Evolutionary conservation across 1,284 basidiomycete species (phyloP).

Genomic region (Ceraceosorus guamensis): DNA sequence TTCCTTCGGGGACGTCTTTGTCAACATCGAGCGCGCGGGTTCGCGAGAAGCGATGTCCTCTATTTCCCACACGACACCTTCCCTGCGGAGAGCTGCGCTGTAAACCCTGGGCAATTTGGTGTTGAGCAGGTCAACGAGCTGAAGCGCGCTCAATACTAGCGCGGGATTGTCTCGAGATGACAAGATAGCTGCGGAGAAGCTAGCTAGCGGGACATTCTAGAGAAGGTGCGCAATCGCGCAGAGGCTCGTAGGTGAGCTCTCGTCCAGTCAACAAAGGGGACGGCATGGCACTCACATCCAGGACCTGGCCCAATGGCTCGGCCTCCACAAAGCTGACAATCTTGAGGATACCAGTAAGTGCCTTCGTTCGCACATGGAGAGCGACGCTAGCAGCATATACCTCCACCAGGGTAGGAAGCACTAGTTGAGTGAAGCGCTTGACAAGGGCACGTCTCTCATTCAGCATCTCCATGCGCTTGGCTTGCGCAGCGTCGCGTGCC

Average conservation of each 20-base stretch:
- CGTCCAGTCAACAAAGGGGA: too few species aligned
- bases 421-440: slow-evolving; percentile 37
- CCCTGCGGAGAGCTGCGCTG: slow-evolving; percentile 32
- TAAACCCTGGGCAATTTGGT: slow-evolving; percentile 36
- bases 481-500: slow-evolving; percentile 26
- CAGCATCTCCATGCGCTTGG: slow-evolving; percentile 34
- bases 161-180: slow-evolving; percentile 32
- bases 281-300: slow-evolving; percentile 19
- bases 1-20: neutral
- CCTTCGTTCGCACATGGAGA: slow-evolving; percentile 29
- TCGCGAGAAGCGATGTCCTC: slow-evolving; percentile 31
- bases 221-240: too few species aligned
- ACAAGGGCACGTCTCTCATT: slow-evolving; percentile 28
- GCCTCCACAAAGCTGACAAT: slow-evolving; percentile 39
- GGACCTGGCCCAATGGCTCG: slow-evolving; percentile 24
- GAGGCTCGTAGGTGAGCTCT: too few species aligned
- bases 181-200: slow-evolving; percentile 41
- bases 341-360: slow-evolving; percentile 40
- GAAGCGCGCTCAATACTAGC: slow-evolving; percentile 35
- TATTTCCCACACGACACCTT: slow-evolving; percentile 45
- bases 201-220: slow-evolving; percentile 39
- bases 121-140: slow-evolving; percentile 45
- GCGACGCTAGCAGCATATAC: slow-evolving; percentile 44
- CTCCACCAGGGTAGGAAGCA: slow-evolving; percentile 42
- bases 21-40: slow-evolving; percentile 5